Evolutionary conservation across 2,329 filamentous ascomycete species (phyloP).

Genomic region (Stromatinia cepivora): DNA sequence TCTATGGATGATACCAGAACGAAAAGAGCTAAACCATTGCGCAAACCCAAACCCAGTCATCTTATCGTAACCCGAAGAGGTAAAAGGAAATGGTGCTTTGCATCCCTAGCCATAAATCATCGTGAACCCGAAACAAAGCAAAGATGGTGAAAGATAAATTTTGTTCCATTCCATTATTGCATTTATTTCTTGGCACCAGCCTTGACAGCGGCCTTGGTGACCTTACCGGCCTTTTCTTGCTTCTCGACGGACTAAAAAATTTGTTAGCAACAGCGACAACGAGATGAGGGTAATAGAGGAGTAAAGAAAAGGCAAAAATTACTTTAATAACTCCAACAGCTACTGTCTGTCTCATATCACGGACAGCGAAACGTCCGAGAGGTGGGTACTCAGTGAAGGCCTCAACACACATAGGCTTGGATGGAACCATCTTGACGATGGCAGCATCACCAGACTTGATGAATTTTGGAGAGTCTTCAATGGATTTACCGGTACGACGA

Average conservation of each 20-base stretch:
- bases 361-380: constrained; percentile 98
- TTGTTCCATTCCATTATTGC: constrained; percentile 16
- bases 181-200: constrained; percentile 44
- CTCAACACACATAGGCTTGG: constrained; percentile 99
- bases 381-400: constrained; percentile 99
- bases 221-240: constrained; percentile 24
- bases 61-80: constrained; percentile 11
- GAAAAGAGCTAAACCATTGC: constrained; percentile 10
- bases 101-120: constrained; percentile 8
- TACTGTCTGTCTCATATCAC: constrained; percentile 6
- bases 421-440: constrained; percentile 99
- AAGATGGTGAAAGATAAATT: not conserved
- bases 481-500: constrained; percentile 98
- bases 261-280: constrained; percentile 43
- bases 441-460: constrained; percentile 99
- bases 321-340: not conserved
- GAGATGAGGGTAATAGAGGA: too few species aligned
- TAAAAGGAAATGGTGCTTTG: constrained; percentile 7
- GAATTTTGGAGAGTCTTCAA: constrained; percentile 93
- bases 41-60: constrained; percentile 18
- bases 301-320: constrained; percentile 70
- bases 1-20: constrained; percentile 19
- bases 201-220: constrained; percentile 44
- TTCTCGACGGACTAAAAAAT: constrained; percentile 13
- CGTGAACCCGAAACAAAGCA: constrained; percentile 11